phyloP scores from a whole-genome alignment of 495 filamentous ascomycete species.

The Podospora fimiseda region DNA sequence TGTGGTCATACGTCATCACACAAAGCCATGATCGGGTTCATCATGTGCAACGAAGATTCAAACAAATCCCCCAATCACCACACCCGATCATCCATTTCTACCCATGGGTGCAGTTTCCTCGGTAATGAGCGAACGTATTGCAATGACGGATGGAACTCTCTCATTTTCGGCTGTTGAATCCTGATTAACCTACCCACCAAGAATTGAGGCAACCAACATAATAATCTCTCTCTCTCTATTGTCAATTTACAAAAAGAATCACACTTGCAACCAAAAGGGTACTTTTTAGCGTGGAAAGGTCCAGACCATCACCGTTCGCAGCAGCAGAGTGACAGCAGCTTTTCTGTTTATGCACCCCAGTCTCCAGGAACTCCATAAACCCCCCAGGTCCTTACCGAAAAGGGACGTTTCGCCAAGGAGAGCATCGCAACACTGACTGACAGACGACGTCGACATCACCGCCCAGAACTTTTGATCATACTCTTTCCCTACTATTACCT shows the following conservation, averaged over 20 bases:
- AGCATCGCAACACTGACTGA: not conserved
- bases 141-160: no score
- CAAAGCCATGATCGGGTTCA: not conserved
- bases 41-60: not conserved
- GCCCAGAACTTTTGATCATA: not conserved
- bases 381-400: slow-evolving; percentile 5
- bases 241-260: no score
- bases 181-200: no score
- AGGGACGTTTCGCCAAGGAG: slow-evolving; percentile 1
- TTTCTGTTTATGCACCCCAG: slow-evolving; percentile 2
- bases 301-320: not conserved
- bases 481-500: not conserved
- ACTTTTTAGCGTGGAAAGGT: no score
- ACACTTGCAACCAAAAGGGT: no score
- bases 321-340: not conserved
- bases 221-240: no score
- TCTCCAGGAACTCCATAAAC: not conserved
- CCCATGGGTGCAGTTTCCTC: no score
- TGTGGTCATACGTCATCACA: slow-evolving; percentile 1
- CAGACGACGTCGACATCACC: slow-evolving; percentile 7
- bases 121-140: no score
- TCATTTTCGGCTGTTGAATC: no score
- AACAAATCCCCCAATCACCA: not conserved
- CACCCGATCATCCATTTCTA: not conserved
- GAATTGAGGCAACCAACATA: no score